Evolutionary conservation across 2,329 filamentous ascomycete genomes (phyloP), one percentile per base, ranked within the genome.

Genomic region (Fragosphaeria purpurea): DNA sequence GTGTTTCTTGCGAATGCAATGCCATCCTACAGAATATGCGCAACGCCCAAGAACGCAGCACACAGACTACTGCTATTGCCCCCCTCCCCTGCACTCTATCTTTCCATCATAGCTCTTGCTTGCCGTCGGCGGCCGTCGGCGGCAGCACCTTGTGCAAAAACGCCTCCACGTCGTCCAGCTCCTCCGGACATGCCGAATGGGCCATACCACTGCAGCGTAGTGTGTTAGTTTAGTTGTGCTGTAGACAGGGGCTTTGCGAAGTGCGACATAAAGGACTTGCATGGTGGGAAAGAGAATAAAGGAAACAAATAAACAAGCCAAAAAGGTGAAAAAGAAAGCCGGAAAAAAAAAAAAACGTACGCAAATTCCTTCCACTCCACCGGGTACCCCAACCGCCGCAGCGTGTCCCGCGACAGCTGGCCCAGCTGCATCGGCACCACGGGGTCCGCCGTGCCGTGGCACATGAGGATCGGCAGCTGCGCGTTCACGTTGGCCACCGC

Each of bases 401-500:
- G 68, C 52, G 75, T 64, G 41, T 87, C 75, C 4, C 77, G 79
- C 31, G 86, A 88, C 66, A 73, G 65, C 63, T 79, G 68, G 11
- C 87, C 91, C 66, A 86, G 84, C 50, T 76, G 69, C 42, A 82
- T 77, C 58, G 74, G 76, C 7, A 96, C 86, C 4, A 95, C 70
- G 11, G 75, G 75, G 65, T 98, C 91, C 1, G 69, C 69, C 54
- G 83, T 77, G n/a, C 93, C 93, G 60, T 97, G 93, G 10, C 79
- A 88, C 82, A 96, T 85, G 67, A 93, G 87, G 55, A 97, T 82
- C 1, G 86, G 86, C 1, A 88, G 95, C 41, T 85, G 73, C 66
- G 83, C 80, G 65, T 88, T 89, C 50, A 41, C 31, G 43, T 39
- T 46, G 47, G 12, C 30, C 22, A 76, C 71, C 57, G 72, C 70